Evolutionary conservation across 129 eudicot species (phyloP).

Genomic region (Flaveria trinervia): DNA sequence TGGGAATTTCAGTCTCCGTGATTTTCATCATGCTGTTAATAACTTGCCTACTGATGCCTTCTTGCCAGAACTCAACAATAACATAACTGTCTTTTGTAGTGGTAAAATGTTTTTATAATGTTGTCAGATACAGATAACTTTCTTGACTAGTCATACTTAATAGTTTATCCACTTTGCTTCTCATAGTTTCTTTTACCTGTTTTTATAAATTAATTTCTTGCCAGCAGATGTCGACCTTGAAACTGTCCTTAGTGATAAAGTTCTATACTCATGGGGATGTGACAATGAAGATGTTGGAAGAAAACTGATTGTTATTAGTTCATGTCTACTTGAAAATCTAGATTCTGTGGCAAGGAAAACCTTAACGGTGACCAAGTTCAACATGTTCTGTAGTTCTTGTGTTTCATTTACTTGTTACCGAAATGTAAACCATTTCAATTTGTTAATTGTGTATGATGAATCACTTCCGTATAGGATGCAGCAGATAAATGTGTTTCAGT

Average conservation of each 20-base stretch:
- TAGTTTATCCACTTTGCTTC: neutral
- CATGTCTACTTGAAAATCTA: constrained; percentile 49
- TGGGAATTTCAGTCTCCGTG: constrained; percentile 78
- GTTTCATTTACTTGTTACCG: constrained; percentile 7
- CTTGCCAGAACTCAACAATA: constrained; percentile 49
- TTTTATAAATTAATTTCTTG: neutral
- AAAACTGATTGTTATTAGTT: constrained; percentile 70
- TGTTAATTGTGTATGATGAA: neutral
- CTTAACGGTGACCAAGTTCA: constrained; percentile 55
- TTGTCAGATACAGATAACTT: neutral
- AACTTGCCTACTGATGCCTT: constrained; percentile 74
- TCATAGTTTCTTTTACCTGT: constrained; percentile 11
- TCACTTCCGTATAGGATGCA: constrained; percentile 54
- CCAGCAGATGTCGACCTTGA: constrained; percentile 58
- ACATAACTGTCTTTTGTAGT: constrained; percentile 46
- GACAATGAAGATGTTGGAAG: constrained; percentile 59
- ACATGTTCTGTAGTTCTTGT: constrained; percentile 11
- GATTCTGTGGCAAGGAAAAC: constrained; percentile 54
- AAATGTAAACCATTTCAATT: constrained; percentile 8
- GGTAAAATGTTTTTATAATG: constrained; percentile 37
- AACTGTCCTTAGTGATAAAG: constrained; percentile 64
- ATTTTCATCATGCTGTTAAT: constrained; percentile 91
- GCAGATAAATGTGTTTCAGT: constrained; percentile 78
- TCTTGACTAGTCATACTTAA: constrained; percentile 1
- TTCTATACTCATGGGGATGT: constrained; percentile 66